Percentiles rank a stretch among this genome's conserved stretches.
Evolutionary conservation across 495 filamentous ascomycete species (phyloP).

Genomic region (Lasiosphaeriaceae sp.): DNA sequence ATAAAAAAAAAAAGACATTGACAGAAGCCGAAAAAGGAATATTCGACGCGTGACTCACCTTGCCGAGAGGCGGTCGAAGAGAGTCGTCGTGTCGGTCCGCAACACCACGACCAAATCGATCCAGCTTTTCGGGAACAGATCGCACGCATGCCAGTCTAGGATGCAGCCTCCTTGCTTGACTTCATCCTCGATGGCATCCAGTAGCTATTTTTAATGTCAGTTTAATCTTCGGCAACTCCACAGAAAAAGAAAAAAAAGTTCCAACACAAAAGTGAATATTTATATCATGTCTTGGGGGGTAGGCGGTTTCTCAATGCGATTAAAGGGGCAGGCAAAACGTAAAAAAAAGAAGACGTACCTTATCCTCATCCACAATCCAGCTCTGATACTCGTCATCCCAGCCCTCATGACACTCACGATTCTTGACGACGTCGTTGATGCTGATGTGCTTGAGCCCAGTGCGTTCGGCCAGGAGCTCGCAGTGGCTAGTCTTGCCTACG

Average conservation of each 20-base stretch:
- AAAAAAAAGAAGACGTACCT: conserved; percentile 41
- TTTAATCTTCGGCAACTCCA: no score
- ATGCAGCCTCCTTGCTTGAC: conserved; percentile 77
- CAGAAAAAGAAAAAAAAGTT: no score
- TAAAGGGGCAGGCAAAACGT: background rate
- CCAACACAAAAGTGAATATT: no score
- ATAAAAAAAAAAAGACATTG: background rate
- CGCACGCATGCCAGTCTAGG: conserved; percentile 98
- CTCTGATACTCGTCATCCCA: conserved; percentile 80
- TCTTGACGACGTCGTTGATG: conserved; percentile 89
- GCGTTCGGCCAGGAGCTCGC: conserved; percentile 67
- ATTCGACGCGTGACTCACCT: conserved; percentile 45
- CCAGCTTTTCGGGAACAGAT: conserved; percentile 90
- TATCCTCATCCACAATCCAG: conserved; percentile 96
- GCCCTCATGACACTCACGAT: conserved; percentile 74
- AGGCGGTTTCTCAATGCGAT: no score
- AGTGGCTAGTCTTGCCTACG: conserved; percentile 89
- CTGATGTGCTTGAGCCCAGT: conserved; percentile 68
- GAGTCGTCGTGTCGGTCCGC: conserved; percentile 67
- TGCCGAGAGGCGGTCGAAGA: conserved; percentile 79
- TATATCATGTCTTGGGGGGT: no score
- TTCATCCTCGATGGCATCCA: conserved; percentile 85
- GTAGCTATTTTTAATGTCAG: conserved; percentile 49
- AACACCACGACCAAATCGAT: conserved; percentile 94
- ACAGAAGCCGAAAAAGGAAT: background rate